Conservation (phyloP, 164 flowering plant genomes). For the Kingdonia uniflora region DNA sequence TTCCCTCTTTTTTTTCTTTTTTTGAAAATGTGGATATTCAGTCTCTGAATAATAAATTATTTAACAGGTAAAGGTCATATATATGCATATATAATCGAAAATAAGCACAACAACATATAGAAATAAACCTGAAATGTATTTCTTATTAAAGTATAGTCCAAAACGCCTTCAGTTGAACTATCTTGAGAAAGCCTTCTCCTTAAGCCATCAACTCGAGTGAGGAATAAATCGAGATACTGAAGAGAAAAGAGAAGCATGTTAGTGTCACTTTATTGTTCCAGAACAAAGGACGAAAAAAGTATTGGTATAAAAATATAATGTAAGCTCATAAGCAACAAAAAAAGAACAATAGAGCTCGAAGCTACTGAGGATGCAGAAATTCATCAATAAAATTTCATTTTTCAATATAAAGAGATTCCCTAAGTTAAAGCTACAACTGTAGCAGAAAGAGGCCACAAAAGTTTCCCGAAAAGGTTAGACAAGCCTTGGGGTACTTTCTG, state of each 20-base stretch:
- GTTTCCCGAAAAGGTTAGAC: no score
- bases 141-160: constrained; percentile 44
- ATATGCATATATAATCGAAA: not conserved
- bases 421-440: no score
- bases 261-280: not conserved
- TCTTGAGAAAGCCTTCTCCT: constrained; percentile 46
- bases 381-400: no score
- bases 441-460: no score
- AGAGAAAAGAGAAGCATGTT: not conserved
- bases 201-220: constrained; percentile 81
- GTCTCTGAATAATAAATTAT: no score
- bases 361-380: not conserved
- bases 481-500: no score
- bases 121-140: constrained; percentile 65
- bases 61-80: no score
- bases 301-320: not conserved
- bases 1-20: no score
- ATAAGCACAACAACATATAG: not conserved
- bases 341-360: not conserved
- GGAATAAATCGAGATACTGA: constrained; percentile 82
- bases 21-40: no score
- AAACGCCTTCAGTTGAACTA: constrained; percentile 19
- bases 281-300: not conserved
- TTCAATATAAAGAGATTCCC: not conserved
- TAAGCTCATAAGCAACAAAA: not conserved